Conservation (phyloP, 768 basidiomycete species). For the Suillus variegatus region DNA sequence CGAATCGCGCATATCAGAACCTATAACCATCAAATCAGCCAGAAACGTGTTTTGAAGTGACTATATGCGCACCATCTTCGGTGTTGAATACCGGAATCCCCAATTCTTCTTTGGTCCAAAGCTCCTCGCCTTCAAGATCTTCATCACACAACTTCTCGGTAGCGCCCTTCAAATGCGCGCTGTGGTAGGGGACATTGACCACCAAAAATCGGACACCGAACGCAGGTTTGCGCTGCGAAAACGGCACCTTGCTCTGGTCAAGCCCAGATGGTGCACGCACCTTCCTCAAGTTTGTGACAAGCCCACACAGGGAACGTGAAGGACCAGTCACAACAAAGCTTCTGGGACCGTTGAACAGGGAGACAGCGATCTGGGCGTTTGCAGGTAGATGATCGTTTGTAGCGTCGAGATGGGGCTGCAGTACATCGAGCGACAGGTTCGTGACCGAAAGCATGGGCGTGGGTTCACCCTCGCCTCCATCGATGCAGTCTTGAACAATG, state of each 20-base stretch:
- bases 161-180: constrained; percentile 73
- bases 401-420: constrained; percentile 79
- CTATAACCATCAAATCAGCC: constrained; percentile 40
- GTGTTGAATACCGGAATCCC: constrained; percentile 90
- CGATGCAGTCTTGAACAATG: constrained; percentile 84
- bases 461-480: constrained; percentile 92
- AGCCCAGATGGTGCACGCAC: constrained; percentile 82
- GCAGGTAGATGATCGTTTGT: constrained; percentile 84
- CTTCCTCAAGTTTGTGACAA: constrained; percentile 89
- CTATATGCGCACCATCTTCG: constrained; percentile 70
- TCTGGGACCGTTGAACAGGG: constrained; percentile 90
- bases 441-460: constrained; percentile 92
- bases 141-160: constrained; percentile 76
- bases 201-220: constrained; percentile 93
- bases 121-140: constrained; percentile 75
- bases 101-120: constrained; percentile 72
- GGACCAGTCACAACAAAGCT: constrained; percentile 94
- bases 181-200: constrained; percentile 97
- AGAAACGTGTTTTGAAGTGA: constrained; percentile 19
- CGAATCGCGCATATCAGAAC: constrained; percentile 77
- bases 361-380: constrained; percentile 80
- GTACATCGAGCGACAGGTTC: constrained; percentile 73
- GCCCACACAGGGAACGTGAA: constrained; percentile 87
- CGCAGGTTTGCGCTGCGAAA: constrained; percentile 92
- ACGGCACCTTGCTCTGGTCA: constrained; percentile 93